Evolutionary conservation across 306 rosid genomes (phyloP), one percentile per base, ranked within the genome.

Genomic region (Crotalaria pallida): DNA sequence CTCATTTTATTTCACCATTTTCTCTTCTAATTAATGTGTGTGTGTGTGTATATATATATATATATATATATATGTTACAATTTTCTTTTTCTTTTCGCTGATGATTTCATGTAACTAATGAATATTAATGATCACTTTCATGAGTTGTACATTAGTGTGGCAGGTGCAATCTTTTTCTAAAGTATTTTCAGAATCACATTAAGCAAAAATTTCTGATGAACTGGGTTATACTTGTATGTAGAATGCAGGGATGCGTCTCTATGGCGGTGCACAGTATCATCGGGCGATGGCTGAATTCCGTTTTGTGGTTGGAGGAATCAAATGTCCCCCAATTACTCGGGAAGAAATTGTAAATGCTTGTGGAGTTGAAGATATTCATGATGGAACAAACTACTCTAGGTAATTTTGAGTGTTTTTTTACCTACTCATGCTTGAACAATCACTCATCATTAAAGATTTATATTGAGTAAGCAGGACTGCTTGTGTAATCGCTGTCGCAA

Each of bases 241-340:
- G 98, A 94, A 94, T 80, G 97, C 97, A 10, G 97, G 95, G 52
- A 94, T 94, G 97, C 98, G 96, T 63, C 90, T 94, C 57, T 94
- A 94, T 83, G 98, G 98, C 51, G 97, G 98, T 72, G 98, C 97
- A 74, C 98, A 94, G 71, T 94, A 94, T 84, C 98, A 94, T 53
- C 94, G 97, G 72, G 98, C 98, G 81, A 94, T 94, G 98, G 98
- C 97, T 78, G 97, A 94, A 81, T 94, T 94, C 47, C 98, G 96
- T 45, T 94, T 94, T 85, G 88, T 94, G 47, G 98, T 90, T 77
- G 96, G 98, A 73, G 98, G 98, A 86, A 89, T 78, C 70, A 90
- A 88, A 80, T 94, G 98, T 78, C 98, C 97, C 84, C 92, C 98
- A 69, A 94, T 94, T 48, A 90, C 95, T 5, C 85, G 97, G 49